Evolutionary conservation across 768 basidiomycete genomes (phyloP), one percentile per base, ranked within the genome.

Genomic region (Kwoniella europaea): DNA sequence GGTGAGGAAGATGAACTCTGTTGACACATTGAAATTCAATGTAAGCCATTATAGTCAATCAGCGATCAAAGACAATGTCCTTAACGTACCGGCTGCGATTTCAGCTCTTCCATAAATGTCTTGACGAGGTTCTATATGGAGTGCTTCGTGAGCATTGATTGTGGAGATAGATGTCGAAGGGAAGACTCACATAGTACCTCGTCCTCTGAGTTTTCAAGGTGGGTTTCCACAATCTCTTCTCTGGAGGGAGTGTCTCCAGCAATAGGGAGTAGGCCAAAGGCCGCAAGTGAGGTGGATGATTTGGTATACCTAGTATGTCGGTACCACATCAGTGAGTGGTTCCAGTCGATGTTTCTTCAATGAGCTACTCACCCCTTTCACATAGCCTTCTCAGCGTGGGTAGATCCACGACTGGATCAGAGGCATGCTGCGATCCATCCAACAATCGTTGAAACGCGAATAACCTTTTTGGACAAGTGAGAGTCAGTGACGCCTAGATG

Each of bases 301-400:
- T 65, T 0, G 80, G 82, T 16, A 82, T 82, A 20, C 82, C 82
- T 82, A 35, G 35, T 35, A n/a, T n/a, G n/a, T n/a, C n/a, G n/a
- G n/a, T n/a, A n/a, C n/a, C n/a, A n/a, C n/a, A n/a, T n/a, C n/a
- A 35, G 35, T 35, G 35, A 35, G 7, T 35, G 35, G 4, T 0
- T 35, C 27, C 16, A 50, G 65, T 15, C 12, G 20, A 35, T 20
- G 10, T 55, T 29, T 18, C 1, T 27, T 24, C 22, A 22, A 16
- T 2, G 42, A 44, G 35, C 7, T 6, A 69, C 73, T 59, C 20
- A 83, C 82, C 82, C 72, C 71, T 69, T 10, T 75, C 71, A 58
- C 80, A 80, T 1, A 82, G 71, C 35, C 68, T 58, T 22, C 81
- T 67, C 16, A 82, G 72, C 1, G 74, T 63, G 16, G 71, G 62